Evolutionary conservation across 2,329 filamentous ascomycete genomes (phyloP), one percentile per base, ranked within the genome.

Genomic region (Acrocalymma vagum): DNA sequence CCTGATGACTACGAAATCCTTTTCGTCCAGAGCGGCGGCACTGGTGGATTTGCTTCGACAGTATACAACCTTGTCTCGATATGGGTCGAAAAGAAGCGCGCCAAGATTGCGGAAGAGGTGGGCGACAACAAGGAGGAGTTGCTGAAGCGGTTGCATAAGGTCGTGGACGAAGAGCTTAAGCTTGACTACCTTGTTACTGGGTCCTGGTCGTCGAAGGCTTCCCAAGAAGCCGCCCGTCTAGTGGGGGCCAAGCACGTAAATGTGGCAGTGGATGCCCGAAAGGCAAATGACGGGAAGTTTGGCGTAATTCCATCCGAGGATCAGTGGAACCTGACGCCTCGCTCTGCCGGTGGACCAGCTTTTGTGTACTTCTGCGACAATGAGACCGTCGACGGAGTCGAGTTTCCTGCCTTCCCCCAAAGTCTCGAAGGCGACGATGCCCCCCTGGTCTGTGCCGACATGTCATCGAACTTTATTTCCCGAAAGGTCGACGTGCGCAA

Each of bases 281-380:
- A 76, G 53, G 60, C 69, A 45, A 90, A 90, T 55, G 79, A 81
- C 56, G 90, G 89, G 52, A 96, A 94, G 70, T 97, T 95, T 67
- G 90, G 90, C 44, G 83, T 77, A 48, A 95, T 97, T 35, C 87
- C 93, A 0, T 79, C 85, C 8, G 85, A 92, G 70, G 82, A 81
- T 50, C 81, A 80, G 14, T 96, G 90, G 90, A 87, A 79, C 22
- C 78, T 94, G 42, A 82, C 79, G 11, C 70, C 74, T 6, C 87
- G 84, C 26, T 77, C 82, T 24, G 71, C 72, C 18, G 71, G 72
- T 40, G 76, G 72, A 20, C 71, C 48, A 82, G 76, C 90, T 0
- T 78, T 95, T 60, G 86, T 93, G 2, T 97, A 96, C 72, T 92
- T 84, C 69, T 96, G 93, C 69, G 88, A 92, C 69, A 97, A 97